Evolutionary conservation across 345 rosid species (phyloP).

Genomic region (Brassica carinata): DNA sequence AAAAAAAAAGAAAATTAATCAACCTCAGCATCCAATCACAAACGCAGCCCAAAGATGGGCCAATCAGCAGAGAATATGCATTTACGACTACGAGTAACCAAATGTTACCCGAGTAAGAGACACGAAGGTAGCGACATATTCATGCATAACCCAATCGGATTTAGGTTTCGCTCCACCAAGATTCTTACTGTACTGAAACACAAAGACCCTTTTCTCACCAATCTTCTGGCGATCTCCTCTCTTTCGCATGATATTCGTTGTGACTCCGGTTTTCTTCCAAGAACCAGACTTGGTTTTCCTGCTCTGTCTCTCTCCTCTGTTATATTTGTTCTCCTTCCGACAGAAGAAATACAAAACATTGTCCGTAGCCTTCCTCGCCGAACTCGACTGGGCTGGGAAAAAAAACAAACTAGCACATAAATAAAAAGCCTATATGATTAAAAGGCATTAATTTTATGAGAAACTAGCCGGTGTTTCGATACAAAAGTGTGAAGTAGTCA

Average conservation of each 20-base stretch:
- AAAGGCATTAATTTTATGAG: not conserved
- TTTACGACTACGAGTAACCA: not conserved
- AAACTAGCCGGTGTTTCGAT: not conserved
- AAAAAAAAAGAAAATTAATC: not conserved
- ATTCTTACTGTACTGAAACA: conserved; percentile 34
- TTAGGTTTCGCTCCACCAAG: not conserved
- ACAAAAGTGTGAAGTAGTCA: not conserved
- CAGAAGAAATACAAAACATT: conserved; percentile 6
- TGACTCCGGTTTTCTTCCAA: conserved; percentile 38
- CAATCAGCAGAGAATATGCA: not conserved
- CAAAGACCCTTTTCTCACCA: conserved; percentile 51
- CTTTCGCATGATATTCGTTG: conserved; percentile 18
- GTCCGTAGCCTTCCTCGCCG: not conserved
- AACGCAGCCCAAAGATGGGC: not conserved
- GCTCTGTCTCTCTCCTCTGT: conserved; percentile 6
- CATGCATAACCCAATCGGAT: conserved; percentile 44
- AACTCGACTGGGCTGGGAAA: not conserved
- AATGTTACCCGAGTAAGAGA: conserved; percentile 7
- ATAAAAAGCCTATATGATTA: not conserved
- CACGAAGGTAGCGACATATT: conserved; percentile 13
- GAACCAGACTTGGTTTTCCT: conserved; percentile 8
- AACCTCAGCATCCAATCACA: not conserved
- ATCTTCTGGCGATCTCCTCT: conserved; percentile 13
- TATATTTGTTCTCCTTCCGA: conserved; percentile 20
- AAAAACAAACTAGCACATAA: not conserved